Conservation (phyloP, 2,329 filamentous ascomycete genomes). For the Venturia carpophila region DNA sequence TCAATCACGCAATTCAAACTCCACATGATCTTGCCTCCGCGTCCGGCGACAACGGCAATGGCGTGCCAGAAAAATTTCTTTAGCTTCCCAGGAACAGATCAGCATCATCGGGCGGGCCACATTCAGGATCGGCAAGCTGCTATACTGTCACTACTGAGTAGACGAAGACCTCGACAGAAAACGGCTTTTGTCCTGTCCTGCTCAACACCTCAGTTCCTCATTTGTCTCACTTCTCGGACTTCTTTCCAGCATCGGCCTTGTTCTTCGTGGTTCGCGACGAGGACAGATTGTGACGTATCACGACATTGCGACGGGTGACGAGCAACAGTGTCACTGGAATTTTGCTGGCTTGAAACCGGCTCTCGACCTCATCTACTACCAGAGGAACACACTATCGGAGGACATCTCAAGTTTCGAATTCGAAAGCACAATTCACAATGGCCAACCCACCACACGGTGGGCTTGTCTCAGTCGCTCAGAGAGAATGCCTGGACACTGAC, state of each 20-base stretch:
- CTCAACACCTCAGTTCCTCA: neutral
- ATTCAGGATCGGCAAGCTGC: neutral
- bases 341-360: neutral
- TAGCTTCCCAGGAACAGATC: constrained; percentile 9
- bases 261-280: neutral
- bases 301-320: neutral
- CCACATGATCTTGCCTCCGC: neutral
- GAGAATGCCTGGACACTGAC: neutral
- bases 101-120: neutral
- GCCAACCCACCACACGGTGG: constrained; percentile 46
- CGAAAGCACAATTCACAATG: constrained; percentile 29
- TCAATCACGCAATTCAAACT: neutral
- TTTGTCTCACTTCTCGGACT: neutral
- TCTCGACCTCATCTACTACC: too few species aligned
- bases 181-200: neutral
- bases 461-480: constrained; percentile 19
- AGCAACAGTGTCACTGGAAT: neutral
- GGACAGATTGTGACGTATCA: neutral
- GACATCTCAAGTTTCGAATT: neutral
- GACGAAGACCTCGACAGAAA: neutral
- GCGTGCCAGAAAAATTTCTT: constrained; percentile 10
- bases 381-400: neutral
- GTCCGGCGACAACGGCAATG: neutral
- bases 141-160: too few species aligned
- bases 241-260: neutral